Percentiles rank a stretch among this genome's conserved stretches.
These are phyloP conservation scores for Vigna unguiculata DNA, from an alignment of 306 rosid genomes.

Conservation along the genomic window DNA sequence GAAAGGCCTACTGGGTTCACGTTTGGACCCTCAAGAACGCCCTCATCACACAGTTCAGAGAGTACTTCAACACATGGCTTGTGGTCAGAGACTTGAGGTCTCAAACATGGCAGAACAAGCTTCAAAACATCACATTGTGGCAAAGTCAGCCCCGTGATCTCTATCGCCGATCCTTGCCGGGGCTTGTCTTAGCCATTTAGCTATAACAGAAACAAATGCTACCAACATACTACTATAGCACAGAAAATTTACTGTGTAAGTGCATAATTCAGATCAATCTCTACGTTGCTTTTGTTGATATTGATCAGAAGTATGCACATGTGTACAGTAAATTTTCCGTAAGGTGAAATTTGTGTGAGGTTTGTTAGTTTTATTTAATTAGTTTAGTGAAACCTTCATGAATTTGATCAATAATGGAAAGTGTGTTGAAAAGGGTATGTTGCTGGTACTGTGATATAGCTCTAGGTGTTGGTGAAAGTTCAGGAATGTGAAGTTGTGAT, in stretches of 20 bases:
- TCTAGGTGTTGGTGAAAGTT: background rate
- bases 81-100: slow-evolving; percentile 76
- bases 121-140: slow-evolving; percentile 67
- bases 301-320: background rate
- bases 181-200: slow-evolving; percentile 79
- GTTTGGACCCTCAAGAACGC: slow-evolving; percentile 80
- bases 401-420: background rate
- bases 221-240: background rate
- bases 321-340: background rate
- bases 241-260: background rate
- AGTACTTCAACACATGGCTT: slow-evolving; percentile 95
- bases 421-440: background rate
- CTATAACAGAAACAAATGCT: background rate
- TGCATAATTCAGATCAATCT: background rate
- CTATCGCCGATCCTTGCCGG: slow-evolving; percentile 68
- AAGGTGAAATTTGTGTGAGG: background rate
- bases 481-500: slow-evolving; percentile 2
- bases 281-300: background rate
- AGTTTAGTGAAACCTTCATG: background rate
- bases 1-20: slow-evolving; percentile 88
- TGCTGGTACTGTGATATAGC: background rate
- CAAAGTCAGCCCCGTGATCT: slow-evolving; percentile 92
- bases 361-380: background rate
- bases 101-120: slow-evolving; percentile 48
- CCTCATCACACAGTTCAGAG: slow-evolving; percentile 71